A percentile compares a stretch with the other conserved stretches of the same genome.
These are phyloP conservation scores for Rhodotorula babjevae DNA, from an alignment of 768 basidiomycete species.

Conservation along the genomic window DNA sequence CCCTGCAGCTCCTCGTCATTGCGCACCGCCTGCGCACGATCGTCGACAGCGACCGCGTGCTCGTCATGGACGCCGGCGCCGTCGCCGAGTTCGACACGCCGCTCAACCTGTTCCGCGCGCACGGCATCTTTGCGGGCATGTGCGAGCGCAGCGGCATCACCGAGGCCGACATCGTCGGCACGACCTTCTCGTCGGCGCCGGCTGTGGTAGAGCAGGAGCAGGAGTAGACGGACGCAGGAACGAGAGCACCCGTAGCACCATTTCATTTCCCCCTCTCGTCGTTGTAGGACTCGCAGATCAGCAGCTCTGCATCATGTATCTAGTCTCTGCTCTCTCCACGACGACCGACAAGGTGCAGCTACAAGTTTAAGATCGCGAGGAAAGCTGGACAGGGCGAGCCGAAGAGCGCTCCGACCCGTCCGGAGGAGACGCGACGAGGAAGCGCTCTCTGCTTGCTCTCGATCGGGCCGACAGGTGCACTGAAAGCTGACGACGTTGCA, in stretches of 20 bases:
- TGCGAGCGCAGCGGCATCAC: conserved; percentile 58
- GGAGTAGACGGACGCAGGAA: background rate
- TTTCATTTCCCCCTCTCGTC: too few species aligned
- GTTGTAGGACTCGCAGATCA: too few species aligned
- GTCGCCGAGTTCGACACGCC: conserved; percentile 54
- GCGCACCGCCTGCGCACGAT: conserved; percentile 80
- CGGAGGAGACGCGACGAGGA: too few species aligned
- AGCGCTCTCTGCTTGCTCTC: too few species aligned
- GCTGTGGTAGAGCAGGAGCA: background rate
- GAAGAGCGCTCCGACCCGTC: too few species aligned
- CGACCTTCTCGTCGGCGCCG: background rate
- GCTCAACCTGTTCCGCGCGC: conserved; percentile 52
- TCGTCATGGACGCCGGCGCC: conserved; percentile 74
- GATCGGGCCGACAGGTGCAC: too few species aligned
- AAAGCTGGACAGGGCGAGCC: too few species aligned
- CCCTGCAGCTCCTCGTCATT: conserved; percentile 23
- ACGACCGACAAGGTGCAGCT: too few species aligned
- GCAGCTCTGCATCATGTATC: too few species aligned
- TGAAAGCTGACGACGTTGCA: background rate
- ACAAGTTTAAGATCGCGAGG: too few species aligned
- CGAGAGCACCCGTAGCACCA: background rate
- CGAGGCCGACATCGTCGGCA: conserved; percentile 51
- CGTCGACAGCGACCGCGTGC: conserved; percentile 79
- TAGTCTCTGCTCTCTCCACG: too few species aligned
- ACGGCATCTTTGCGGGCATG: conserved; percentile 60